phyloP scores from a whole-genome alignment of 768 basidiomycete genomes.

The Pleurotus sapidus region DNA sequence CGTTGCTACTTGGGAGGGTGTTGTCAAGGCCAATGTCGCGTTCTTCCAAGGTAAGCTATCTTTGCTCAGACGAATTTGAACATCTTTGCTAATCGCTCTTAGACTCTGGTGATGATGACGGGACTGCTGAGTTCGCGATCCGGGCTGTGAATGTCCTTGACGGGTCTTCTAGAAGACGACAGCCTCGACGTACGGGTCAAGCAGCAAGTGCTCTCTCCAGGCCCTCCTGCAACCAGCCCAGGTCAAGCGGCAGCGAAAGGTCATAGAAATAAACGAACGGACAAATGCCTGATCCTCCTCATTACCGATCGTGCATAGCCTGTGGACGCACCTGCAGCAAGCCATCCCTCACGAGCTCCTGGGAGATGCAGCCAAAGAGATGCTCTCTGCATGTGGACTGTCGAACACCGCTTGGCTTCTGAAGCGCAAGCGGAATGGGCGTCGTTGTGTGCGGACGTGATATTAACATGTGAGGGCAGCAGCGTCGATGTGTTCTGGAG shows the following conservation, averaged over 20 bases:
- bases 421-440: conserved; percentile 58
- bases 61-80: background rate
- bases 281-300: conserved; percentile 51
- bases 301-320: conserved; percentile 52
- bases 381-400: conserved; percentile 49
- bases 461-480: conserved; percentile 43
- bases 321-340: conserved; percentile 50
- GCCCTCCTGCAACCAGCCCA: conserved; percentile 5
- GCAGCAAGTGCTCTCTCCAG: conserved; percentile 6
- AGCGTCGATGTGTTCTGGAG: conserved; percentile 55
- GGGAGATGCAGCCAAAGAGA: conserved; percentile 35
- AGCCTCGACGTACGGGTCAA: conserved; percentile 39
- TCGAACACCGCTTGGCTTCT: conserved; percentile 42
- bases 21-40: conserved; percentile 48
- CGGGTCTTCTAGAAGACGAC: conserved; percentile 44
- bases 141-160: conserved; percentile 44
- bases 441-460: conserved; percentile 51
- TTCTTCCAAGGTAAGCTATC: conserved; percentile 39
- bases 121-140: conserved; percentile 34
- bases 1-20: conserved; percentile 52
- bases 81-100: conserved; percentile 7
- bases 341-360: conserved; percentile 42
- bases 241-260: conserved; percentile 10
- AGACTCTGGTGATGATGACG: conserved; percentile 44
- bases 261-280: conserved; percentile 1